phyloP scores from a whole-genome alignment of 139 green algal species.

The Chlorella vulgaris region DNA sequence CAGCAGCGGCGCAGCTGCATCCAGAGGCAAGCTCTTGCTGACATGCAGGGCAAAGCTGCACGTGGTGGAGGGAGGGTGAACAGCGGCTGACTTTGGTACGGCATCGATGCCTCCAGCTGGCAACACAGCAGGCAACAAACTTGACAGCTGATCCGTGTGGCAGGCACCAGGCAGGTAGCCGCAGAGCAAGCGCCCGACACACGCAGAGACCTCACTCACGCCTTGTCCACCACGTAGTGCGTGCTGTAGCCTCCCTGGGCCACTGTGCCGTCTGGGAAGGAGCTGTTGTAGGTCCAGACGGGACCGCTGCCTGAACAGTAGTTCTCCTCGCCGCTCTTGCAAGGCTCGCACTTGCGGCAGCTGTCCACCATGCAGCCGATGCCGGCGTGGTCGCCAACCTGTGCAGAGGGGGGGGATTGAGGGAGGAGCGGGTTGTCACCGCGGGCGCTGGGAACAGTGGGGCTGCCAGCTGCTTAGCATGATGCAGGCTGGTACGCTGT shows the following conservation, averaged over 20 bases:
- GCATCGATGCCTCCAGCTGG: no score
- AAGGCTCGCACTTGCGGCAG: slow-evolving; percentile 64
- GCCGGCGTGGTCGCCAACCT: slow-evolving; percentile 71
- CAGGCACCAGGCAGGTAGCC: no score
- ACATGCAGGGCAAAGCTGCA: slow-evolving; percentile 57
- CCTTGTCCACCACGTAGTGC: slow-evolving; percentile 60
- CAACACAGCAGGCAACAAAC: neutral
- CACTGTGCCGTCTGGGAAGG: slow-evolving; percentile 52
- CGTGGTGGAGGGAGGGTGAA: neutral
- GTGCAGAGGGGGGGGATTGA: neutral
- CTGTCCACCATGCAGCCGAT: slow-evolving; percentile 81
- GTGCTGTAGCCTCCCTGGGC: slow-evolving; percentile 81
- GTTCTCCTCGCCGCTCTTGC: slow-evolving; percentile 50
- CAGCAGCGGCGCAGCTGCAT: slow-evolving; percentile 73
- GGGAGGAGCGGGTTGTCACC: neutral
- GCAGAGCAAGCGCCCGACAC: neutral
- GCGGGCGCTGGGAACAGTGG: no score
- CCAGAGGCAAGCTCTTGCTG: slow-evolving; percentile 67
- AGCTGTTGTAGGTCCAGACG: slow-evolving; percentile 77
- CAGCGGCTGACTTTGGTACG: no score
- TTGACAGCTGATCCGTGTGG: no score
- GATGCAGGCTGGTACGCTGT: no score
- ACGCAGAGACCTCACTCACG: slow-evolving; percentile 25
- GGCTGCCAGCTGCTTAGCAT: no score
- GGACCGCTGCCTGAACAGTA: slow-evolving; percentile 43